Percentiles rank a stretch among this genome's conserved stretches.
Conservation (phyloP, 331 rosid genomes). For the Rhamnella rubrinervis region DNA sequence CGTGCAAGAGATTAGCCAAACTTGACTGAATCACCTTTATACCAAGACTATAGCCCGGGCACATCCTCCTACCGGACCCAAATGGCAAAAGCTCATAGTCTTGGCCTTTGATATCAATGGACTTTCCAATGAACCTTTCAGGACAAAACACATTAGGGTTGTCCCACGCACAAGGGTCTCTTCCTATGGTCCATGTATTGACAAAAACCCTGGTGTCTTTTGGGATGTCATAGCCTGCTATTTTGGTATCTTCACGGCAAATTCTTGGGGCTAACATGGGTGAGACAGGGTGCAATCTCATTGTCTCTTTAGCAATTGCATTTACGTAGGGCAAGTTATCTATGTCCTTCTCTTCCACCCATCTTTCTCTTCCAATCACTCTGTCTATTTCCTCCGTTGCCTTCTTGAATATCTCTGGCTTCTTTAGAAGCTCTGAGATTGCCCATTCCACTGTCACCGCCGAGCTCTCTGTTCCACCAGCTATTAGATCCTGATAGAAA, state of each 20-base stretch:
- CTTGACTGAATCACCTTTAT: conserved; percentile 67
- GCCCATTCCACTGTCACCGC: conserved; percentile 81
- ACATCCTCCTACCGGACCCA: conserved; percentile 87
- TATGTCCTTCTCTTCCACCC: conserved; percentile 82
- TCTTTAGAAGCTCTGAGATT: conserved; percentile 52
- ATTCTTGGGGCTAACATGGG: conserved; percentile 68
- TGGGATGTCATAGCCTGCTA: conserved; percentile 67
- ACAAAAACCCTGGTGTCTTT: conserved; percentile 60
- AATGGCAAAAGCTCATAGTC: conserved; percentile 69
- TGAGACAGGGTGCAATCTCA: conserved; percentile 80
- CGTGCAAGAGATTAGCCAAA: conserved; percentile 71
- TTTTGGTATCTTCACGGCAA: conserved; percentile 37
- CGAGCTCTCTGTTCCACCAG: conserved; percentile 82
- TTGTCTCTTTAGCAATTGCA: conserved; percentile 60
- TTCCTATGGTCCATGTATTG: conserved; percentile 52
- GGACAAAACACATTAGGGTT: conserved; percentile 55
- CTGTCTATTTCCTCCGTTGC: conserved; percentile 65
- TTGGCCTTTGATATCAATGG: conserved; percentile 64
- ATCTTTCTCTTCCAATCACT: conserved; percentile 67
- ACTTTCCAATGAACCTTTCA: conserved; percentile 56
- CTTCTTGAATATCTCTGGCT: conserved; percentile 52
- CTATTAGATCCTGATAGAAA: conserved; percentile 51
- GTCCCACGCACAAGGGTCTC: conserved; percentile 66
- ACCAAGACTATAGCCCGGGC: conserved; percentile 79
- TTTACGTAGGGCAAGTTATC: conserved; percentile 47